phyloP scores from a whole-genome alignment of 2,329 filamentous ascomycete genomes.

The Phaeophleospora eucalypticola region DNA sequence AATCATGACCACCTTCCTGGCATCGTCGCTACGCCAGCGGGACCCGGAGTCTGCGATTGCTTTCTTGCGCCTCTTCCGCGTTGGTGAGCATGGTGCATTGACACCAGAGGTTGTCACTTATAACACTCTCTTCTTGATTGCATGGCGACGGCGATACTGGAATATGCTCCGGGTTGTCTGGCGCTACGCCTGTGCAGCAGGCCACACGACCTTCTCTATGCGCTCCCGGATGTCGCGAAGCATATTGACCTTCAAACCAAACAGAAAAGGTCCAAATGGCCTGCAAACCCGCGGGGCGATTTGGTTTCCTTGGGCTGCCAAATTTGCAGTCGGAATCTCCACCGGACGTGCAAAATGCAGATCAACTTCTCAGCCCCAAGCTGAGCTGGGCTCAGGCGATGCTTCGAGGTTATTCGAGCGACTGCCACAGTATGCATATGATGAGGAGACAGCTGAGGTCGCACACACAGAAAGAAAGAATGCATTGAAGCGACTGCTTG shows the following conservation, averaged over 20 bases:
- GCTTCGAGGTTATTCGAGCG: background rate
- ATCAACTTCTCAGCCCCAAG: no score
- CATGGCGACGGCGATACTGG: slow-evolving; percentile 21
- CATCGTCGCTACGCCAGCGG: slow-evolving; percentile 10
- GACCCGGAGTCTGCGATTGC: slow-evolving; percentile 18
- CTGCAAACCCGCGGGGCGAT: background rate
- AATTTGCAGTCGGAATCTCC: slow-evolving; percentile 23
- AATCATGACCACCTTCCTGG: slow-evolving; percentile 27
- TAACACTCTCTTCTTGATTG: slow-evolving; percentile 23
- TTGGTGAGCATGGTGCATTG: slow-evolving; percentile 11
- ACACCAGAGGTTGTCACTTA: slow-evolving; percentile 15
- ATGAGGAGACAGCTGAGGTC: no score
- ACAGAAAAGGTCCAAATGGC: background rate
- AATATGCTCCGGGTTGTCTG: slow-evolving; percentile 33
- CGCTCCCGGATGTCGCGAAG: slow-evolving; percentile 11
- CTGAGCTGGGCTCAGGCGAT: background rate
- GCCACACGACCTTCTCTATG: slow-evolving; percentile 17
- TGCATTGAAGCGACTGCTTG: background rate
- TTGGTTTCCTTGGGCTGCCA: slow-evolving; percentile 23
- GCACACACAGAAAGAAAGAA: background rate
- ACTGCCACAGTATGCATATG: background rate
- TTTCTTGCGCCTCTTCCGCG: slow-evolving; percentile 14
- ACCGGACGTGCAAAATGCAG: no score
- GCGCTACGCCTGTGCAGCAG: slow-evolving; percentile 31
- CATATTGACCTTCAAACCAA: slow-evolving; percentile 6